Conservation (phyloP, 2,329 filamentous ascomycete genomes). For the Calonectria hawksworthii region DNA sequence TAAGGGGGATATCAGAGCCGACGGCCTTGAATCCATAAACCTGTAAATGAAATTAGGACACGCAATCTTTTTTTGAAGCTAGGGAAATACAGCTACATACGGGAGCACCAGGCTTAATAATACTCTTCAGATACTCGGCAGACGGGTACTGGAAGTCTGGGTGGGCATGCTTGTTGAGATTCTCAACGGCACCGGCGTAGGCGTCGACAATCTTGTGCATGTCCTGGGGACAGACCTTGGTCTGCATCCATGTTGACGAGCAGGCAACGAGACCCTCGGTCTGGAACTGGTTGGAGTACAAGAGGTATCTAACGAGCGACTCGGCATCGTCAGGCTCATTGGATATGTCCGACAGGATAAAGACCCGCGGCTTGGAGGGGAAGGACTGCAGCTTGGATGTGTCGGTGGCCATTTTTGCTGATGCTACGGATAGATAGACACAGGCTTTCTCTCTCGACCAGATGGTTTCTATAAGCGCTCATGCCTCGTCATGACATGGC, state of each 20-base stretch:
- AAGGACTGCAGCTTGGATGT: conserved; percentile 34
- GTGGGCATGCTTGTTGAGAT: conserved; percentile 63
- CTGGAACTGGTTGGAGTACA: conserved; percentile 62
- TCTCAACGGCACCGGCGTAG: conserved; percentile 59
- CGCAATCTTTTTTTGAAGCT: background rate
- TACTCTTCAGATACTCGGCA: conserved; percentile 49
- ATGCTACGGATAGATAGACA: background rate
- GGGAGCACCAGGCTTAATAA: conserved; percentile 55
- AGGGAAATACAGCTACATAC: conserved; percentile 33
- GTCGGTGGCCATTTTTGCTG: conserved; percentile 32
- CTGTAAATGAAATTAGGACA: conserved; percentile 27
- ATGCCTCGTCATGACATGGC: conserved; percentile 5
- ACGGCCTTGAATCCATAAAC: conserved; percentile 52
- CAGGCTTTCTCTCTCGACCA: background rate
- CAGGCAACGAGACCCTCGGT: conserved; percentile 60
- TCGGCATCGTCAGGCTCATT: conserved; percentile 62
- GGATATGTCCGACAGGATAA: conserved; percentile 59
- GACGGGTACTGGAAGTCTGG: conserved; percentile 58
- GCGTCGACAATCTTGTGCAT: conserved; percentile 60
- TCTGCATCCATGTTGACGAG: conserved; percentile 61
- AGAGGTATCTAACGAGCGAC: conserved; percentile 59
- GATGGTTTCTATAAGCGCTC: background rate
- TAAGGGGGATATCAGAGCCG: conserved; percentile 47
- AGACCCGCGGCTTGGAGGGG: conserved; percentile 52
- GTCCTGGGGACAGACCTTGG: conserved; percentile 56